Evolutionary conservation across 2,329 filamentous ascomycete species (phyloP).

Genomic region (Whalleya microplaca): DNA sequence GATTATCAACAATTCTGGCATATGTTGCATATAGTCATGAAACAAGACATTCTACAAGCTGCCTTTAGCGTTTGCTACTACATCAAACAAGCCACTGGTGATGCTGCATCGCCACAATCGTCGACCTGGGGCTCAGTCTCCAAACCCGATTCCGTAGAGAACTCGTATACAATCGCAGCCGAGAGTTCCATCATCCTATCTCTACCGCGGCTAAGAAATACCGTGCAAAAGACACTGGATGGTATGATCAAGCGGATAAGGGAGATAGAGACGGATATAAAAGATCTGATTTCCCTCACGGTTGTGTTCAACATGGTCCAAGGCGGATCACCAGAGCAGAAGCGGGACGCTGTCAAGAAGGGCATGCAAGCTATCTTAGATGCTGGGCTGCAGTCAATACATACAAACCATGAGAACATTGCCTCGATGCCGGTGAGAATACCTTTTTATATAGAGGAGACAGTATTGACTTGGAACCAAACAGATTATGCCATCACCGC

Average conservation of each 20-base stretch:
- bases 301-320: slow-evolving; percentile 52
- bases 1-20: slow-evolving; percentile 53
- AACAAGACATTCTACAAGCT: slow-evolving; percentile 58
- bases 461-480: slow-evolving; percentile 4
- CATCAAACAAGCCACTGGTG: slow-evolving; percentile 43
- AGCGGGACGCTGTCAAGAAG: slow-evolving; percentile 45
- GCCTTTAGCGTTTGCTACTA: slow-evolving; percentile 61
- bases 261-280: slow-evolving; percentile 53
- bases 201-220: slow-evolving; percentile 28
- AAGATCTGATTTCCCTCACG: slow-evolving; percentile 54
- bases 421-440: slow-evolving; percentile 35
- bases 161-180: slow-evolving; percentile 32
- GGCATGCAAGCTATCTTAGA: slow-evolving; percentile 49
- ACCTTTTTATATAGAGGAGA: not conserved
- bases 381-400: slow-evolving; percentile 48
- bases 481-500: slow-evolving; percentile 25
- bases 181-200: slow-evolving; percentile 35
- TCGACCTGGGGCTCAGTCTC: slow-evolving; percentile 17
- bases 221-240: slow-evolving; percentile 52
- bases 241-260: slow-evolving; percentile 46
- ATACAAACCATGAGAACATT: slow-evolving; percentile 45
- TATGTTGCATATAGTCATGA: slow-evolving; percentile 57
- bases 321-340: slow-evolving; percentile 43
- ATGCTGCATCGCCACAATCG: slow-evolving; percentile 14
- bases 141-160: slow-evolving; percentile 26